Evolutionary conservation across 768 basidiomycete genomes (phyloP), one percentile per base, ranked within the genome.

Genomic region (Lactifluus subvellereus): DNA sequence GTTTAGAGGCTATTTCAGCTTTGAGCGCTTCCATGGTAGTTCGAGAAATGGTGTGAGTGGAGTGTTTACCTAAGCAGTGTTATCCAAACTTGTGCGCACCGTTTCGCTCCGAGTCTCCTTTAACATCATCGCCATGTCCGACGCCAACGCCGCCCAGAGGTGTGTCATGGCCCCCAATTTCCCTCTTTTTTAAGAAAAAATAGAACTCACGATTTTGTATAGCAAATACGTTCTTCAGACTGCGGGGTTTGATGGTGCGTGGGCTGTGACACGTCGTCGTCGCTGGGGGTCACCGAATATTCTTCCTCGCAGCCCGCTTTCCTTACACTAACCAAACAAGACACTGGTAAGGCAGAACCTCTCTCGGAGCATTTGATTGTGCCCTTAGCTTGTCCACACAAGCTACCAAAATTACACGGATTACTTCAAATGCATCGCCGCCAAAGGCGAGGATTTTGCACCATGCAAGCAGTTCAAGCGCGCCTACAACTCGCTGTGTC

Each of bases 381-480:
- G 37, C 33, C 37, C 52, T 45, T 63, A 69, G 40, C 45, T 51
- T 51, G 9, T 27, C 20, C 42, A 48, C 47, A n/a, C 33, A 48
- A 91, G 89, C 78, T 90, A 85, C 84, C 93, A 96, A 79, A 94
- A 96, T 80, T 98, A 95, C 76, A 89, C 90, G 65, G 97, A 99
- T 77, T 98, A 97, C 82, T 94, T 95, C 86, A 96, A 96, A 76
- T 99, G 97, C 76, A 78, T 98, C 70, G 76, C 89, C 70, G 95
- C 95, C 70, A 98, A 97, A 79, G 97, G 97, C 69, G 97, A 99
- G 69, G 97, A 98, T 63, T 98, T 87, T 74, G 86, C 88, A n/a
- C 94, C 97, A 2, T 98, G 97, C 88, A 94, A 94, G 79, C 95
- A 97, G 76, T 99, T 99, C 86, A 91, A 89, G 80, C 84, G 86